Base-by-base conservation (phyloP, 2,329 filamentous ascomycete species). In the Aspergillus sp. region DNA sequence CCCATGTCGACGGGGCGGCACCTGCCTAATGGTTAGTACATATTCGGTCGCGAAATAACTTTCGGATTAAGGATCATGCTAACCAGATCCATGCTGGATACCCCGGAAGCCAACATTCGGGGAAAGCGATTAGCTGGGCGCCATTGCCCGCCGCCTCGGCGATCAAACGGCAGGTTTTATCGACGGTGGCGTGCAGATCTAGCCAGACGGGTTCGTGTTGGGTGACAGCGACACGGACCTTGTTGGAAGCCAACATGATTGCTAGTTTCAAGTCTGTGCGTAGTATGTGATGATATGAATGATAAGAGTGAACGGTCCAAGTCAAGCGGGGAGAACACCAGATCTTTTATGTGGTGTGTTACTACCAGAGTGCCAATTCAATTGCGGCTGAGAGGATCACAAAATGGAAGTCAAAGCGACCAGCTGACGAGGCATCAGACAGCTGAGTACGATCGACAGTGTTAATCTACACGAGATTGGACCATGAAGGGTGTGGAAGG, bases 111-210 rank as follows among this genome's bases (percentile, higher is more conserved):
- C 79, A 83, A 38, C 80, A 74, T 71, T 84, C 81, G 2, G 81
- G 80, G 66, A 83, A 83, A 3, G 76, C 81, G 50, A 83, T 70
- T 7, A 83, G 71, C 65, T 82, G 80, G 68, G 76, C 80, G 23
- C 77, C 80, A 32, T 76, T 77, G 57, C 77, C 63, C 6, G 75
- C 79, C 1, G 81, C 81, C 65, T 83, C 80, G 8, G 77, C 75
- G 65, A 83, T 83, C 64, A 80, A 75, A 36, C 73, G 67, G 64
- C 80, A 76, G 2, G 79, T 82, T 71, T 83, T 83, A 59, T 79
- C 71, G 8, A 83, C 80, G 3, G 76, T 77, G 13, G 71, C 77
- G 52, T 81, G 76, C 5, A 83, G 75, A 63, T 83, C 73, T 64
- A 82, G 80, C 80, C 80, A 84, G 48, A 67, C 72, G 5, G 75